Evolutionary conservation across 2,329 filamentous ascomycete species (phyloP), one percentile per base, ranked within the genome.

Genomic region (Pseudogymnoascus destructans): DNA sequence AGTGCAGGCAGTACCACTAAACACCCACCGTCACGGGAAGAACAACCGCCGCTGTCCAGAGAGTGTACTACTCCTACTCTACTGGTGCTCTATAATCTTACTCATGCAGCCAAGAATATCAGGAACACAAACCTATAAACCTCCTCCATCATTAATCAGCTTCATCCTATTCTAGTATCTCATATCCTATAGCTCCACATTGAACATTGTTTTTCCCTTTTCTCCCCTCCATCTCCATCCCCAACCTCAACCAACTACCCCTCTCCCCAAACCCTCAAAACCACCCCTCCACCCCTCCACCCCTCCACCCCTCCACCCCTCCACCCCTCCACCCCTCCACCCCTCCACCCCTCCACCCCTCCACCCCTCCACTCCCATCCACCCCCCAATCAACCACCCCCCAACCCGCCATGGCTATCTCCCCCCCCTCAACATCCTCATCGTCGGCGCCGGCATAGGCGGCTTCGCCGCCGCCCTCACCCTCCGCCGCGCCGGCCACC

Each of bases 361-460:
- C 27, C 19, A 32, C 13, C n/a, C 25, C 19, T n/a, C n/a, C n/a
- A n/a, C 49, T 15, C 7, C 46, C 23, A 11, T 25, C 46, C 13
- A 9, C 35, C 3, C 27, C 17, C 23, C 15, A 30, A 55, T n/a
- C 30, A 32, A 25, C 25, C n/a, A 17, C n/a, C 23, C 10, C 15
- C 19, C 13, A 49, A 27, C 33, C 25, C 6, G 11, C 23, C 36
- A 63, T 63, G 62, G 11, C 27, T 35, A 19, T 19, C 40, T 57
- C 60, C n/a, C 56, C 11, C 57, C 19, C 11, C 27, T 59, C 55
- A 59, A 65, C 27, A 30, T 69, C 42, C 21, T 68, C 13, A 61
- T 70, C 38, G 64, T 67, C 57, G 70, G 68, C 21, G 69, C 67
- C 25, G 69, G 69, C 19, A 65, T 70, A 32, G 67, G 68, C 19